Base-by-base conservation (phyloP, 305 asterid species). In the Solanum hybrid region DNA sequence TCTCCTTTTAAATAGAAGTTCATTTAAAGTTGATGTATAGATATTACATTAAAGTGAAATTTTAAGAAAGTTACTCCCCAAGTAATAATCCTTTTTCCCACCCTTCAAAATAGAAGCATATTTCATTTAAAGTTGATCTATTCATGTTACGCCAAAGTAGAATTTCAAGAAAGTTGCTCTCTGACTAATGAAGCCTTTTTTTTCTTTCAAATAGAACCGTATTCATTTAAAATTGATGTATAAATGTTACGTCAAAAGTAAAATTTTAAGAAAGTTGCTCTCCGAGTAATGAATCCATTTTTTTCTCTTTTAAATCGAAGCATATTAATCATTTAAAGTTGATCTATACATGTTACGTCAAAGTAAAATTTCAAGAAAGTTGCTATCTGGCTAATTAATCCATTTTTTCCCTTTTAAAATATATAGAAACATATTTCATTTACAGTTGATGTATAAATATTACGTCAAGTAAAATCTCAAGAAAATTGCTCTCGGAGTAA, bases 121-220 rank as follows among this genome's bases (percentile, higher is more conserved):
- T 56, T 17, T 16, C n/a, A 46, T 46, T 14, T 46, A 51, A 17
- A 51, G n/a, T 51, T 64, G 1, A 22, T 22, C 12, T 20, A 20
- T 60, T 7, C 0, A 20, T 60, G 71, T 7, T 7, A 20, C 2
- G 2, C 10, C 26, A 20, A 22, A 60, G 10, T 20, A 20, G 1
- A 94, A 96, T 89, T 97, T 94, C 95, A 97, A 97, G 72, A 96
- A 97, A 95, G 97, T 96, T 81, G 96, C 98, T 16, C 97, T 97
- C 27, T 79, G 97, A 96, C 97, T 96, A 92, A 89, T 22, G 6
- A 76, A 32, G 2, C 12, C 12, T 5, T 32, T 7, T 6, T 14
- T 1, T 0, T 4, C 12, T 10, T 4, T 4, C 3, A 56, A 60
- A 60, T 3, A 6, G 69, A 56, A 56, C 10, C 4, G 22, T 17